Conservation (phyloP, 1,284 basidiomycete genomes). For the Melampsora americana region DNA sequence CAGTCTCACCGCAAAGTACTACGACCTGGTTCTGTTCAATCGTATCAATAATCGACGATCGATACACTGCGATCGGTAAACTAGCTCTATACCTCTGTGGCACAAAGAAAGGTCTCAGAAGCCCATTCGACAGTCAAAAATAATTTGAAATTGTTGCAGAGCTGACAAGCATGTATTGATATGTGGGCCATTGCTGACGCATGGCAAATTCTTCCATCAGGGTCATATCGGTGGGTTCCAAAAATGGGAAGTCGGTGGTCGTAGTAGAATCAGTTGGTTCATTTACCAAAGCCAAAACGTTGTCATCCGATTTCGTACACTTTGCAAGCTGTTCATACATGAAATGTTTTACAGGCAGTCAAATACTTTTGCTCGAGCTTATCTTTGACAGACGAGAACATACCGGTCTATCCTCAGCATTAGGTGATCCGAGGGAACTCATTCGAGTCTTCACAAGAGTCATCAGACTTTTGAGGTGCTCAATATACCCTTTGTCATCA, state of each 20-base stretch:
- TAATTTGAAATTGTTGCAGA: background rate
- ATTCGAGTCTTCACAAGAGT: constrained; percentile 24
- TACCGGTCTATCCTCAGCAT: background rate
- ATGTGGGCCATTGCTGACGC: constrained; percentile 64
- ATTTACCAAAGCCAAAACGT: background rate
- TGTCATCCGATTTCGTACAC: background rate
- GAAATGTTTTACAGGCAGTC: background rate
- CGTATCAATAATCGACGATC: constrained; percentile 69
- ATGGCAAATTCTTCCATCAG: constrained; percentile 60
- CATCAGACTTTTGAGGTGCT: constrained; percentile 58
- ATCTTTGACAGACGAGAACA: too few relatives aligned
- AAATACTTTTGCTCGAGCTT: too few relatives aligned
- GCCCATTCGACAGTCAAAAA: background rate
- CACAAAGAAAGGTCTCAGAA: constrained; percentile 2
- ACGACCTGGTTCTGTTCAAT: constrained; percentile 79
- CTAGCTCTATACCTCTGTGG: constrained; percentile 66
- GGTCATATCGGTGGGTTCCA: background rate
- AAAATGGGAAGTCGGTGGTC: background rate
- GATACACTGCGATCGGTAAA: constrained; percentile 84
- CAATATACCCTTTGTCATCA: constrained; percentile 67
- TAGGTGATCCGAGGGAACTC: background rate
- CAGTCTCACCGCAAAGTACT: constrained; percentile 94
- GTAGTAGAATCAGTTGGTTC: too few relatives aligned
- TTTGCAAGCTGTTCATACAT: background rate
- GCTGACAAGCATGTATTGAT: constrained; percentile 82